phyloP scores from a whole-genome alignment of 345 rosid genomes.

The Bruguiera gymnorhiza region DNA sequence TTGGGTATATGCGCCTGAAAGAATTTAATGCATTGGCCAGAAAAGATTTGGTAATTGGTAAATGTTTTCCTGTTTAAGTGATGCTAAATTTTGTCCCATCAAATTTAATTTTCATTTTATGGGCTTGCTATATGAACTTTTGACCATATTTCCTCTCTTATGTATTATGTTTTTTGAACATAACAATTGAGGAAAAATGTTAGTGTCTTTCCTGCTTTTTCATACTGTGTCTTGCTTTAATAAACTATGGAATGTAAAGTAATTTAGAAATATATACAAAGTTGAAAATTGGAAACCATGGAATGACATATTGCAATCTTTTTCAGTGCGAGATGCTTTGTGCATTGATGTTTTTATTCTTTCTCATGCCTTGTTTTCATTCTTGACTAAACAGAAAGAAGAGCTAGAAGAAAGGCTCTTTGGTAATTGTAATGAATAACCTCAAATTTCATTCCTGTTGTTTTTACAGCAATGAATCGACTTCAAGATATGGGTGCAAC shows the following conservation, averaged over 20 bases:
- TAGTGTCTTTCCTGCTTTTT: neutral
- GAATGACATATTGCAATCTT: neutral
- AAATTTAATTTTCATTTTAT: neutral
- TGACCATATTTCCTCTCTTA: neutral
- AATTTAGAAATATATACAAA: neutral
- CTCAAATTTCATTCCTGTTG: no score
- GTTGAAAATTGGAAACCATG: no score
- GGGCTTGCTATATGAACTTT: neutral
- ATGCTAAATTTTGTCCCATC: neutral
- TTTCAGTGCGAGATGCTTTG: neutral
- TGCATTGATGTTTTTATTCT: neutral
- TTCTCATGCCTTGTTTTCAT: no score
- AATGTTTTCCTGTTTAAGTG: slow-evolving; percentile 13
- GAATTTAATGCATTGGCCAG: slow-evolving; percentile 94
- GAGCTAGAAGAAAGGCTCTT: no score
- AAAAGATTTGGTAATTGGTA: slow-evolving; percentile 90
- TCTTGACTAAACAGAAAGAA: no score
- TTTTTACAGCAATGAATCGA: slow-evolving; percentile 71
- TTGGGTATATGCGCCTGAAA: slow-evolving; percentile 79
- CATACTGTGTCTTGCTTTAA: neutral
- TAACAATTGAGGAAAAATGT: neutral
- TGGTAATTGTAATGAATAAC: no score
- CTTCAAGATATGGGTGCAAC: slow-evolving; percentile 89
- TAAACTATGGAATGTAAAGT: neutral
- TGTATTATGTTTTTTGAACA: neutral